A percentile compares a stretch with the other conserved stretches of the same genome.
Evolutionary conservation across 1,284 basidiomycete species (phyloP).

Genomic region (Salmacisia buchloeana): DNA sequence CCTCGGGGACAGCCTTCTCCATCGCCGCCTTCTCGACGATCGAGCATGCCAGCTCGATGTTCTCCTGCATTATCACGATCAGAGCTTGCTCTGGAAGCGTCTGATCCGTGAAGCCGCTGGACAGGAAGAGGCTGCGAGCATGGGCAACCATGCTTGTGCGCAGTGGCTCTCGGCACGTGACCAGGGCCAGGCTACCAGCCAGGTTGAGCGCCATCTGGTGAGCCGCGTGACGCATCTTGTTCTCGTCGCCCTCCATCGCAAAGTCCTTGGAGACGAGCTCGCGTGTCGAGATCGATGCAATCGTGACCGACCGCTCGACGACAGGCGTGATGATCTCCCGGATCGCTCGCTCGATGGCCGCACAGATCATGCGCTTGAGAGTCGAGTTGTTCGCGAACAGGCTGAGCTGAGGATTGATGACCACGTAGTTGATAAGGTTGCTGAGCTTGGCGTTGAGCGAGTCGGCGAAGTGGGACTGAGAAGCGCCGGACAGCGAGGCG

Average conservation of each 20-base stretch:
- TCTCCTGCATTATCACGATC: conserved; percentile 79
- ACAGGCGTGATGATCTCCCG: conserved; percentile 97
- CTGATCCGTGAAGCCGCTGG: conserved; percentile 57
- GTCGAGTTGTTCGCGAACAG: conserved; percentile 69
- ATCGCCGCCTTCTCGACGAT: conserved; percentile 97
- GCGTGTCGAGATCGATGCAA: conserved; percentile 93
- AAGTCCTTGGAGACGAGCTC: conserved; percentile 96
- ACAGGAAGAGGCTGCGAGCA: conserved; percentile 63
- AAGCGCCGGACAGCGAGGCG: conserved; percentile 24
- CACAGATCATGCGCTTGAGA: conserved; percentile 85
- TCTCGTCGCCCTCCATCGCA: conserved; percentile 85
- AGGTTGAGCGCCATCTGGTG: conserved; percentile 96
- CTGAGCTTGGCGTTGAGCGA: conserved; percentile 66
- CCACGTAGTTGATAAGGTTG: conserved; percentile 66
- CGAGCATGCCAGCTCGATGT: conserved; percentile 86
- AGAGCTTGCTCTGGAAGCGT: conserved; percentile 60
- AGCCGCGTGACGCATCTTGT: conserved; percentile 82
- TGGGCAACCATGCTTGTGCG: conserved; percentile 87
- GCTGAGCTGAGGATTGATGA: conserved; percentile 63
- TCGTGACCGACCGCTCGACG: conserved; percentile 97
- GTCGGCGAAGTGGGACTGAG: conserved; percentile 45
- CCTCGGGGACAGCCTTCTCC: conserved; percentile 90
- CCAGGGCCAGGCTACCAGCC: conserved; percentile 89
- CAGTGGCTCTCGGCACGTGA: conserved; percentile 97
- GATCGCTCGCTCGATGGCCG: conserved; percentile 89